Evolutionary conservation across 108 stramenopile genomes (phyloP).

Genomic region (Asterionellopsis glacialis): DNA sequence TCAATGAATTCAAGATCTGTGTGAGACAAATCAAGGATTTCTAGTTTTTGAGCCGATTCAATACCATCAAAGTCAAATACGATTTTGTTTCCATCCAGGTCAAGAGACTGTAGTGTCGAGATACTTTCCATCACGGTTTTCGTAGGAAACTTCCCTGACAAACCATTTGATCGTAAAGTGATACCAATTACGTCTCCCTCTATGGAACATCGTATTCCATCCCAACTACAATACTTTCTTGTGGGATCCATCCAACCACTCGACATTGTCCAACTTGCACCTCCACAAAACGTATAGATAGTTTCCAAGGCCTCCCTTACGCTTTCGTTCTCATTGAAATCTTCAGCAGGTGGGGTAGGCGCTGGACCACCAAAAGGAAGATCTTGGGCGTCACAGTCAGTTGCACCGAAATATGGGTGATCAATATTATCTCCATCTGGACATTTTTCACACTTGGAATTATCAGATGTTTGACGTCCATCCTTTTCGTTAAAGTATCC

Average conservation of each 20-base stretch:
- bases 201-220: slow-evolving; percentile 1
- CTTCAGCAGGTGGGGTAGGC: neutral
- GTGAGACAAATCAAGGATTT: slow-evolving; percentile 3
- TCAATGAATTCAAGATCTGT: slow-evolving; percentile 2
- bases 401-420: neutral
- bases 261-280: neutral
- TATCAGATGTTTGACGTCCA: slow-evolving; percentile 47
- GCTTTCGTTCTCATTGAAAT: neutral
- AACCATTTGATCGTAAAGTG: neutral
- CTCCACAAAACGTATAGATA: slow-evolving; percentile 1
- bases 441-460: slow-evolving; percentile 40
- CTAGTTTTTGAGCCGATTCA: neutral
- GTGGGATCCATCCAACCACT: neutral
- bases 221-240: neutral
- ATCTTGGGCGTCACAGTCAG: neutral
- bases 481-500: slow-evolving; percentile 58
- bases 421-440: neutral
- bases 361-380: neutral
- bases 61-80: neutral
- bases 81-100: neutral
- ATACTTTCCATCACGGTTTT: neutral
- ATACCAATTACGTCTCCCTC: neutral
- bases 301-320: neutral
- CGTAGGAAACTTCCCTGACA: slow-evolving; percentile 1
- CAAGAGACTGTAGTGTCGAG: neutral